Evolutionary conservation across 1,139 yeast genomes (phyloP), one percentile per base, ranked within the genome.

Genomic region (Yarrowia galli): DNA sequence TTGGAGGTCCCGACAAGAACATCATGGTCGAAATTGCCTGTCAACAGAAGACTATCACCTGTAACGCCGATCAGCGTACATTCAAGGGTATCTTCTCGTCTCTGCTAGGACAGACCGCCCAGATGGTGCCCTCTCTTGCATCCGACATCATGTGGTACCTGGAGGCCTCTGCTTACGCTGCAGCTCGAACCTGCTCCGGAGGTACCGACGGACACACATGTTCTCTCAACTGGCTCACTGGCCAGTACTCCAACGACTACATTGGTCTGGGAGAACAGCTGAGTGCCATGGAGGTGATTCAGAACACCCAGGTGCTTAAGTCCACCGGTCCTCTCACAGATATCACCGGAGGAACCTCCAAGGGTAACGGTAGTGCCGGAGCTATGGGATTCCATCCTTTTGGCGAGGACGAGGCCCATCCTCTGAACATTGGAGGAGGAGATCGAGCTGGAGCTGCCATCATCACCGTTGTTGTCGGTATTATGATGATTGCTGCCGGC

Each of bases 361-460:
- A 67, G 42, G 78, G 80, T 28, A 72, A 73, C 58, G 74, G 75
- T 16, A 70, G 75, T 10, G 80, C 79, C 15, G 80, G 80, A 15
- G 78, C 82, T 22, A 32, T 64, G 32, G 67, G 74, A 9, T 65
- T 71, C 20, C n/a, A 32, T 20, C 51, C 46, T 18, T 43, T 58
- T 20, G 51, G 51, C 28, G 13, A 18, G 42, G 64, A 58, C 36
- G 20, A 16, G 67, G 69, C 60, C 54, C 70, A n/a, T 53, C 72
- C 22, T 58, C 67, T 28, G 25, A 56, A 65, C 22, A 68, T 73
- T 16, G 89, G 88, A 51, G 97, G 91, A 75, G 84, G 80, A 71
- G 97, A 96, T 0, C 97, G 97, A 69, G 97, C 97, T 2, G 92
- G 92, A 56, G 85, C 92, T 67, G 85, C 92, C 71, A 92, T 97